phyloP scores from a whole-genome alignment of 305 asterid species.

The Salvia sclarea region DNA sequence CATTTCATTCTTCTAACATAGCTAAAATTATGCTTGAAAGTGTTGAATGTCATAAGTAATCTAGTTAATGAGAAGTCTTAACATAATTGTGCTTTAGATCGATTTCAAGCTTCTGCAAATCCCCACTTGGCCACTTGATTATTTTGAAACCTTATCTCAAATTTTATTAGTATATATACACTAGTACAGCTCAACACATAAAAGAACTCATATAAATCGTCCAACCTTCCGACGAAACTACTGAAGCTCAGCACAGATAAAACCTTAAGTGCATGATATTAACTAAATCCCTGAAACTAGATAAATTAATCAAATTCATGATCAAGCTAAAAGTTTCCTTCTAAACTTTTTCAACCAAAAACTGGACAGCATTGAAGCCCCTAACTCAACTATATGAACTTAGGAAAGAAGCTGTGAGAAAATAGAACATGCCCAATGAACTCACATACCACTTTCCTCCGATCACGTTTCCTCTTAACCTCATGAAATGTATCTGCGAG shows the following conservation, averaged over 20 bases:
- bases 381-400: neutral
- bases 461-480: conserved; percentile 60
- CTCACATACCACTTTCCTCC: conserved; percentile 52
- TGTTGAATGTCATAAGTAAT: neutral
- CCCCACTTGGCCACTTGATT: too few species aligned
- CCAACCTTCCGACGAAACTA: neutral
- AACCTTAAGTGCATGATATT: neutral
- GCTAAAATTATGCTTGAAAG: neutral
- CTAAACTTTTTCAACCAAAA: neutral
- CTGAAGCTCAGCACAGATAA: neutral
- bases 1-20: neutral
- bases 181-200: too few species aligned
- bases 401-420: neutral
- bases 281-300: neutral
- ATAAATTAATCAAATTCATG: neutral
- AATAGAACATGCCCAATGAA: neutral
- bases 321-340: neutral
- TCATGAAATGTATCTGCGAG: conserved; percentile 69
- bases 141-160: neutral
- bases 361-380: neutral
- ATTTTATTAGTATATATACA: too few species aligned
- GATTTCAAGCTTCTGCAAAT: neutral
- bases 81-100: neutral
- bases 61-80: neutral
- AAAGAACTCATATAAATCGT: neutral